phyloP scores from a whole-genome alignment of 768 basidiomycete genomes.

The Tubosaeta sp. region DNA sequence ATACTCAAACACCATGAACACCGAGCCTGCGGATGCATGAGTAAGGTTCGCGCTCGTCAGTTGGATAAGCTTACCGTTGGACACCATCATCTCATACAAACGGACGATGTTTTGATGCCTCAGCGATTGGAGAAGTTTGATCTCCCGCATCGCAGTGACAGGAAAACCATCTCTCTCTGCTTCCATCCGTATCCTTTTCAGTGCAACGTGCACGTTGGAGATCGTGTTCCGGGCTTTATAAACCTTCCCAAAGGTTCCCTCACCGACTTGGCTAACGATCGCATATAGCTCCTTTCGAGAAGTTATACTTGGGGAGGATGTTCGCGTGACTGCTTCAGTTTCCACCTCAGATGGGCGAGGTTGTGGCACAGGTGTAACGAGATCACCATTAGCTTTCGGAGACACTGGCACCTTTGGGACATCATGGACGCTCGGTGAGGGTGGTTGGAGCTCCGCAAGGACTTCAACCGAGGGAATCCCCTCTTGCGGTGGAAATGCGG shows the following conservation, averaged over 20 bases:
- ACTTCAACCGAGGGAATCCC: slow-evolving; percentile 4
- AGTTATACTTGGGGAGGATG: slow-evolving; percentile 25
- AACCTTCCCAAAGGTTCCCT: slow-evolving; percentile 98
- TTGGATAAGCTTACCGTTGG: slow-evolving; percentile 60
- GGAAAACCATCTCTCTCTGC: slow-evolving; percentile 97
- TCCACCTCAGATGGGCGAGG: slow-evolving; percentile 21
- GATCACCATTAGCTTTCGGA: slow-evolving; percentile 24
- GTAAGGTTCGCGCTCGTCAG: not conserved
- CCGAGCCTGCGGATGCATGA: slow-evolving; percentile 58
- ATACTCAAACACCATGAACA: slow-evolving; percentile 99
- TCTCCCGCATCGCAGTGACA: slow-evolving; percentile 98
- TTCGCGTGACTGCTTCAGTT: slow-evolving; percentile 22
- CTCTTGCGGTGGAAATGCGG: slow-evolving; percentile 9
- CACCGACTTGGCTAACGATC: slow-evolving; percentile 91
- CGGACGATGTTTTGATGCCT: slow-evolving; percentile 86
- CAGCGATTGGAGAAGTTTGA: slow-evolving; percentile 91
- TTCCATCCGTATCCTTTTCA: slow-evolving; percentile 98
- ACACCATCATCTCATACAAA: slow-evolving; percentile 98
- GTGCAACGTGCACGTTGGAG: slow-evolving; percentile 74
- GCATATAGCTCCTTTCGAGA: slow-evolving; percentile 64
- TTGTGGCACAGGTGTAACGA: slow-evolving; percentile 18
- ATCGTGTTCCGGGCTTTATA: slow-evolving; percentile 88
- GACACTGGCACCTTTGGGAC: slow-evolving; percentile 16
- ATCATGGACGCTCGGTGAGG: slow-evolving; percentile 19
- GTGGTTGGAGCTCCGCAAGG: slow-evolving; percentile 11